A percentile compares a stretch with the other conserved stretches of the same genome.
Evolutionary conservation across 331 rosid species (phyloP).

Genomic region (Spiraea crenata): DNA sequence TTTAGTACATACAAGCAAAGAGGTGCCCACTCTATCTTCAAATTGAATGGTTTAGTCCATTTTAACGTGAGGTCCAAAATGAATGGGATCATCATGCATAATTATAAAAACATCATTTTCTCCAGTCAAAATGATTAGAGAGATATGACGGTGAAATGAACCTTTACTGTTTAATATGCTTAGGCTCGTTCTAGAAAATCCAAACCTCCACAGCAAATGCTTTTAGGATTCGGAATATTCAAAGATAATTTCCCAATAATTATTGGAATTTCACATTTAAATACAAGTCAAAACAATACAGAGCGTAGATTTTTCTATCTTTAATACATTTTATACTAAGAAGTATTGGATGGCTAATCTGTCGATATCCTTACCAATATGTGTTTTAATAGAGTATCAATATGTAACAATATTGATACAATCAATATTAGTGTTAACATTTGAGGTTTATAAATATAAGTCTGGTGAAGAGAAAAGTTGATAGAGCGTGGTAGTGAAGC

Average conservation of each 20-base stretch:
- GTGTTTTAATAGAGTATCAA: too few relatives aligned
- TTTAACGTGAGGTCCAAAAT: background rate
- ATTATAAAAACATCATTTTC: conserved; percentile 4
- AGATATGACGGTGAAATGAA: background rate
- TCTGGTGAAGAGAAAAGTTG: background rate
- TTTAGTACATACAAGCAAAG: background rate
- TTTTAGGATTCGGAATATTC: background rate
- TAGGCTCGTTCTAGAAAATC: background rate
- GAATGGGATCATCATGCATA: background rate
- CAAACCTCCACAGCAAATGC: background rate
- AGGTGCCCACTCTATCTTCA: background rate
- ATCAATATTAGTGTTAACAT: too few relatives aligned
- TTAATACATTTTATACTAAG: too few relatives aligned
- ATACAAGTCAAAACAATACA: background rate
- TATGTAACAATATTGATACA: too few relatives aligned
- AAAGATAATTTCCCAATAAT: background rate
- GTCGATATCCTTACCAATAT: too few relatives aligned
- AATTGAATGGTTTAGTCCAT: too few relatives aligned
- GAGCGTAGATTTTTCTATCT: background rate
- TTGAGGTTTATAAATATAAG: too few relatives aligned
- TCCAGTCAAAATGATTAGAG: background rate
- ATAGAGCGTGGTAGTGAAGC: too few relatives aligned
- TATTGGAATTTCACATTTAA: background rate
- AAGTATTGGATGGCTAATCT: too few relatives aligned
- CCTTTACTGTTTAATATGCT: background rate